Conservation (phyloP, 1,139 yeast species). For the Scheffersomyces cryptocercus region DNA sequence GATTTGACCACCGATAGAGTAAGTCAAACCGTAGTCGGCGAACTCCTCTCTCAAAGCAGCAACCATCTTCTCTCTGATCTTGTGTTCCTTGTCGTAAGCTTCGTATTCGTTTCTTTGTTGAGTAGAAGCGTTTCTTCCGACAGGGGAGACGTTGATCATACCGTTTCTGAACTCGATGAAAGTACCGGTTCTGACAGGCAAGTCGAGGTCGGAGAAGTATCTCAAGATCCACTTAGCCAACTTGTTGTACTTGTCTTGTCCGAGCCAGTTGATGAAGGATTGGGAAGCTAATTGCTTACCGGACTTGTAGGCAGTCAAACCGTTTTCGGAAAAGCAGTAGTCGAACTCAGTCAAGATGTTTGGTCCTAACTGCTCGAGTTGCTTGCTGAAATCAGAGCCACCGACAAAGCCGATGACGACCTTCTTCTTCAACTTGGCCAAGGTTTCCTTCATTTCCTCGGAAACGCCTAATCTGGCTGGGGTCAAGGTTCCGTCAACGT, state of each 20-base stretch:
- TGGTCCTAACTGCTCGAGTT: slow-evolving; percentile 91
- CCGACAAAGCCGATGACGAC: slow-evolving; percentile 97
- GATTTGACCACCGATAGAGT: slow-evolving; percentile 98
- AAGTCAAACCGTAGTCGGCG: slow-evolving; percentile 82
- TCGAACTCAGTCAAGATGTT: slow-evolving; percentile 80
- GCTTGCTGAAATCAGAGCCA: slow-evolving; percentile 93
- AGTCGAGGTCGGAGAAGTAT: slow-evolving; percentile 81
- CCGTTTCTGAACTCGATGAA: slow-evolving; percentile 99
- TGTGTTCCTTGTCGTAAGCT: slow-evolving; percentile 73
- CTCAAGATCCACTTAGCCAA: slow-evolving; percentile 81
- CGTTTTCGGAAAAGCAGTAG: slow-evolving; percentile 96
- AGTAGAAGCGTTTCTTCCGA: slow-evolving; percentile 96
- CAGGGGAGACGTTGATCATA: slow-evolving; percentile 96
- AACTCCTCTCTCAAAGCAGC: slow-evolving; percentile 79
- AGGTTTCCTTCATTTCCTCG: slow-evolving; percentile 73
- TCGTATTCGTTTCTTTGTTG: slow-evolving; percentile 93
- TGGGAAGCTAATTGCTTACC: slow-evolving; percentile 89
- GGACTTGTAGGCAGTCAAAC: slow-evolving; percentile 92
- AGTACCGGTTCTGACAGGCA: slow-evolving; percentile 97
- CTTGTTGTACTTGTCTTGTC: slow-evolving; percentile 91
- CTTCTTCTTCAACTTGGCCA: slow-evolving; percentile 79
- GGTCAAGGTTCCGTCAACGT: slow-evolving; percentile 97
- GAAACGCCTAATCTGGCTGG: slow-evolving; percentile 90
- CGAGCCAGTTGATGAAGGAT: slow-evolving; percentile 93
- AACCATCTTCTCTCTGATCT: slow-evolving; percentile 82